These are phyloP conservation scores for Solanum chiquidenum DNA, from an alignment of 257 asterid species.

Conservation along the genomic window DNA sequence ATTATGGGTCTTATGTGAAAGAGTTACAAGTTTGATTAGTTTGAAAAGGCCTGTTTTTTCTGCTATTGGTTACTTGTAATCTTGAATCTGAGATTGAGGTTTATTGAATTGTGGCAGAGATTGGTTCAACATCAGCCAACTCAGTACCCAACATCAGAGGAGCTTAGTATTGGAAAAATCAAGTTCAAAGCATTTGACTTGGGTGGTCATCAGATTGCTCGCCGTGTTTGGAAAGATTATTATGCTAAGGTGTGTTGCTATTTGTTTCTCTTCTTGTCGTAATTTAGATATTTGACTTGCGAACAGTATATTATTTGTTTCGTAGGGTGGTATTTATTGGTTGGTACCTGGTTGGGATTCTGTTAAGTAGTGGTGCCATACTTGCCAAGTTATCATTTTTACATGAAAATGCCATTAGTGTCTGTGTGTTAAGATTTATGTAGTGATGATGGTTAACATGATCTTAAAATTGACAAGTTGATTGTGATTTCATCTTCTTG, in stretches of 20 bases:
- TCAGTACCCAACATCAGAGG: slow-evolving; percentile 84
- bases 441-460: not conserved
- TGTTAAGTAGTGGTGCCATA: not conserved
- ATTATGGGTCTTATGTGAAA: not conserved
- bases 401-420: not conserved
- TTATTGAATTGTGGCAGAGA: slow-evolving; percentile 46
- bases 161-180: slow-evolving; percentile 80
- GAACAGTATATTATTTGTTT: not conserved
- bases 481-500: not conserved
- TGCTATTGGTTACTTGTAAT: not conserved
- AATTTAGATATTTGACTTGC: not conserved
- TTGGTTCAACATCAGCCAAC: slow-evolving; percentile 91
- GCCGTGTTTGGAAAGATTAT: slow-evolving; percentile 92
- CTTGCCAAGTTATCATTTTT: not conserved
- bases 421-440: not conserved
- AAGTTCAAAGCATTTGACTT: slow-evolving; percentile 89
- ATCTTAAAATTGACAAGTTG: not conserved
- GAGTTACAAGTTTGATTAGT: not conserved
- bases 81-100: not conserved
- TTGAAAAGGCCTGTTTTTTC: not conserved
- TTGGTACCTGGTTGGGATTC: not conserved
- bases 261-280: not conserved
- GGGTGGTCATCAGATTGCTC: slow-evolving; percentile 95
- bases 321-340: not conserved
- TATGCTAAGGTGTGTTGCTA: slow-evolving; percentile 57